Base-by-base conservation (phyloP, 371 early-diverging fungal species). In the Mucor ambiguus region DNA sequence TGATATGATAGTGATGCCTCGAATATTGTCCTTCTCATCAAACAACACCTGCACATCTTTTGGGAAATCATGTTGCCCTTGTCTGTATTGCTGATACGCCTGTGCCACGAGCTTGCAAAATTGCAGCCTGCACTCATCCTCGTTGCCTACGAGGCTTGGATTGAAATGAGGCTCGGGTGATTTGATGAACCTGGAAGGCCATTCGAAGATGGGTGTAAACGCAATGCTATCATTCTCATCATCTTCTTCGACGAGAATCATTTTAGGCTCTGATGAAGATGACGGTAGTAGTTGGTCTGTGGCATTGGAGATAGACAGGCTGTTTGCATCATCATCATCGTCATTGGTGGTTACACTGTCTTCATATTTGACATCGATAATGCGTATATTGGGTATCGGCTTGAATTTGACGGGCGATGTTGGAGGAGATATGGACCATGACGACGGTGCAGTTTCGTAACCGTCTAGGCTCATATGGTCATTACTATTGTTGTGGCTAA, bases 71-170 rank as follows among this genome's bases (percentile, higher is more conserved):
- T 44, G 56, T 6, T 44, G 11, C 9, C 14, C 44, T 61, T 55
- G 16, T 61, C 41, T 48, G 26, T 68, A 62, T 9, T 61, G 60
- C 41, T 64, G 41, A 54, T 62, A 65, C 1, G 74, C 76, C 6
- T 71, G 67, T 37, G 57, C 38, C 9, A 78, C 33, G 67, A 75
- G 54, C 11, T 68, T 56, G 16, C 67, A 62, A 60, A 78, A 74
- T 18, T 64, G 70, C 0, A 38, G 58, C 57, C 56, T 70, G 30
- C 71, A 75, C 35, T 61, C 58, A 18, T 41, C 38, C 63, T 77
- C 78, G 44, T 72, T 68, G 20, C 44, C 52, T 35, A 61, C 32
- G 1, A 65, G 55, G 5, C 18, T 10, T 29, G 61, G 32, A 32
- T 58, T 54, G 22, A 70, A 70, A 11, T 62, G 52, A 5, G 70